Percentiles rank a stretch among this genome's conserved stretches.
Conservation (phyloP, 2,329 filamentous ascomycete genomes). For the Mycogone perniciosa region DNA sequence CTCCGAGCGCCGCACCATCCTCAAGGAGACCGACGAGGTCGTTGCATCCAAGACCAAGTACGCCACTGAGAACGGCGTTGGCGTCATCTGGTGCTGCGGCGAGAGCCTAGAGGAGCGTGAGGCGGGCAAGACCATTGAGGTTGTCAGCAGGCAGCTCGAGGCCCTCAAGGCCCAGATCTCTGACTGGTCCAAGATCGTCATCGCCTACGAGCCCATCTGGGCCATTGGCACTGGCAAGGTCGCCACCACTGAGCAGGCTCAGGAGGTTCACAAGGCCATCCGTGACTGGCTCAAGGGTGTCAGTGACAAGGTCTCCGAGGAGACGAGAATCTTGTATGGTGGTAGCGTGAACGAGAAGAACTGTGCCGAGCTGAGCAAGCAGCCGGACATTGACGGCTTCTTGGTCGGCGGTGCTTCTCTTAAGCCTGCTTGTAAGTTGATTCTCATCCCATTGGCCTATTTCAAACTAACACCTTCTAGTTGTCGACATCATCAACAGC, state of each 20-base stretch:
- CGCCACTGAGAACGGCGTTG: constrained; percentile 77
- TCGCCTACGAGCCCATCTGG: constrained; percentile 99
- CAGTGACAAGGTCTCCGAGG: constrained; percentile 66
- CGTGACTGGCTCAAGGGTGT: constrained; percentile 82
- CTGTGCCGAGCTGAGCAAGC: constrained; percentile 84
- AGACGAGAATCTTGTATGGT: constrained; percentile 92
- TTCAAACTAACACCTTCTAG: constrained; percentile 24
- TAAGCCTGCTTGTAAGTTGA: constrained; percentile 81
- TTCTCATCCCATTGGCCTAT: background rate
- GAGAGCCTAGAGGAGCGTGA: constrained; percentile 93
- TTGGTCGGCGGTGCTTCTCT: constrained; percentile 92
- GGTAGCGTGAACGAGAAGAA: constrained; percentile 98
- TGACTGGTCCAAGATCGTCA: constrained; percentile 91
- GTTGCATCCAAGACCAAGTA: constrained; percentile 93
- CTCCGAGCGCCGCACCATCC: constrained; percentile 86
- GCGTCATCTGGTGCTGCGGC: constrained; percentile 95
- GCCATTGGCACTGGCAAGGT: constrained; percentile 91
- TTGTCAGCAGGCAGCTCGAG: constrained; percentile 78
- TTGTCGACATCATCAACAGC: constrained; percentile 56
- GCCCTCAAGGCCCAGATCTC: constrained; percentile 70
- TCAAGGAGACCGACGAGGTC: constrained; percentile 78
- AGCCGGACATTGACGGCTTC: constrained; percentile 96
- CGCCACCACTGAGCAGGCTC: constrained; percentile 79
- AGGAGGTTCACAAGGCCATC: constrained; percentile 90
- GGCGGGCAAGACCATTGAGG: constrained; percentile 73